A percentile compares a stretch with the other conserved stretches of the same genome.
phyloP scores from a whole-genome alignment of 371 early-diverging fungal species.

The Rhizopus microsporus region DNA sequence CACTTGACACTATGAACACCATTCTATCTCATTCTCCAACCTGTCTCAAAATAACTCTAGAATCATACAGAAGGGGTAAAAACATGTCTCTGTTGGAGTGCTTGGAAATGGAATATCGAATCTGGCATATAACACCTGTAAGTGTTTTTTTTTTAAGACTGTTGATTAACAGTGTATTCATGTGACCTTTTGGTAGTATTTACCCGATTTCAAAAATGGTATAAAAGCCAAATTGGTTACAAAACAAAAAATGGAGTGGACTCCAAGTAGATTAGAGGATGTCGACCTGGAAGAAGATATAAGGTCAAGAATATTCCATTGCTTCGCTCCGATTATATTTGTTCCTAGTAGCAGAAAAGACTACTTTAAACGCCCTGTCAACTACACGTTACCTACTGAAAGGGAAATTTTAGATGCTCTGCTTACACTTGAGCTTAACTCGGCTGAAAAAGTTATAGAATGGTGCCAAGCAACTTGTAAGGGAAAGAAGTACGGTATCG shows the following conservation, averaged over 20 bases:
- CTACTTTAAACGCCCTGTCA: not conserved
- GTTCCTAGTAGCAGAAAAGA: not conserved
- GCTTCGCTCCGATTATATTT: not conserved
- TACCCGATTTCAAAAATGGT: constrained; percentile 84
- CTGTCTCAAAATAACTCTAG: constrained; percentile 78
- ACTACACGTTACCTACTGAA: not conserved
- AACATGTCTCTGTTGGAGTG: constrained; percentile 38
- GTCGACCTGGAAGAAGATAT: constrained; percentile 41
- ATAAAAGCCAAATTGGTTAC: constrained; percentile 77
- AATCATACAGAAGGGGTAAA: constrained; percentile 68
- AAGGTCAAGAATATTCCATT: not conserved
- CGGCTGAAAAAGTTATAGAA: not conserved
- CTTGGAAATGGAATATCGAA: constrained; percentile 74
- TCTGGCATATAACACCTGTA: constrained; percentile 72
- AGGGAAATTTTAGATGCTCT: constrained; percentile 1
- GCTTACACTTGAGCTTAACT: not conserved
- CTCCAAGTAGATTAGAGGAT: constrained; percentile 59
- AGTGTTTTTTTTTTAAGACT: constrained; percentile 2
- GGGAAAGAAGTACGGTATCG: not conserved
- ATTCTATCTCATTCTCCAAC: constrained; percentile 75
- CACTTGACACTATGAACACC: constrained; percentile 59
- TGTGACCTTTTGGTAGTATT: not conserved
- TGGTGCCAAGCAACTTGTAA: not conserved
- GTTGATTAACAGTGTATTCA: not conserved
- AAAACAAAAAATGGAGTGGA: constrained; percentile 74